Conservation (phyloP, 192 early-diverging fungal species). For the Mortierella hygrophila region DNA sequence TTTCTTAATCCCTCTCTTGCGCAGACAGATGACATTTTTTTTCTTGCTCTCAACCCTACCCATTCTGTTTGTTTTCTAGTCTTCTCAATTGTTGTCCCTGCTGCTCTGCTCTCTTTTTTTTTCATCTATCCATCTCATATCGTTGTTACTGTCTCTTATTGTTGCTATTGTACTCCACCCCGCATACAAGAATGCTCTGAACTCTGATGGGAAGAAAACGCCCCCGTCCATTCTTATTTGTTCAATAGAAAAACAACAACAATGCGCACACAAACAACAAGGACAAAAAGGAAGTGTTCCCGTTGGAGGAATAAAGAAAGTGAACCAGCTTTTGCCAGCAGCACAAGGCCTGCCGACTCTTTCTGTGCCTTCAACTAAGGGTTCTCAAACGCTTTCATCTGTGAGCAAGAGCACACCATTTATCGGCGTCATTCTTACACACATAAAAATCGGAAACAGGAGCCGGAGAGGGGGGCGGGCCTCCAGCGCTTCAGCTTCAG, state of each 20-base stretch:
- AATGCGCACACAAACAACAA: neutral
- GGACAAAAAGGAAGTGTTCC: neutral
- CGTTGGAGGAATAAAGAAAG: too few relatives aligned
- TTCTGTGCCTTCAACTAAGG: neutral
- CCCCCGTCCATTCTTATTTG: neutral
- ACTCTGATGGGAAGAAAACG: slow-evolving; percentile 4
- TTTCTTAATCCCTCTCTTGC: neutral
- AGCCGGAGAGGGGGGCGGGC: neutral
- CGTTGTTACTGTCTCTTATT: neutral
- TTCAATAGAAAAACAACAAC: neutral
- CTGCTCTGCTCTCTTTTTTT: neutral
- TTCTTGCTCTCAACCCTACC: neutral
- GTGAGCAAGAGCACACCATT: neutral
- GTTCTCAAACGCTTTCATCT: neutral
- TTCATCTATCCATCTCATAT: neutral
- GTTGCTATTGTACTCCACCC: neutral
- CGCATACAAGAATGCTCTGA: neutral
- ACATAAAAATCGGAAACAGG: neutral
- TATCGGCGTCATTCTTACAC: neutral
- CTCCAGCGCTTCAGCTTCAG: neutral
- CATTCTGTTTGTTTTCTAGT: neutral
- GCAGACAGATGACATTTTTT: neutral
- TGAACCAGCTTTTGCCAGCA: neutral
- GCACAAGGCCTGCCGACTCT: neutral
- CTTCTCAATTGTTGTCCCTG: neutral